Base-by-base conservation (phyloP, 306 rosid species). In the Castanea crenata region DNA sequence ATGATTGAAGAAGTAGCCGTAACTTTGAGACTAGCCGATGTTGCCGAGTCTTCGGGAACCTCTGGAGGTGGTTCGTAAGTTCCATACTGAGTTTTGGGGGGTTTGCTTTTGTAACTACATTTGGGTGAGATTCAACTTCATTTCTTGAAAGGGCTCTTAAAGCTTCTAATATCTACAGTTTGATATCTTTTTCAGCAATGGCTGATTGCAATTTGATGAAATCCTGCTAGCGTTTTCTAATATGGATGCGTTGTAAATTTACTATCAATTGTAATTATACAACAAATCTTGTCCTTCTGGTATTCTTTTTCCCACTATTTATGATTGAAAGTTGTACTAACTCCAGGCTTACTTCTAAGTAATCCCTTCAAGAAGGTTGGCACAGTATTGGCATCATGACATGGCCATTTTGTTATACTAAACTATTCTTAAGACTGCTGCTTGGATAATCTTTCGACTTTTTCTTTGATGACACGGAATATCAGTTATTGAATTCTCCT, bases 1-100 rank as follows among this genome's bases (percentile, higher is more conserved):
- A 87, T 80, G 94, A 86, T 92, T 64, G 96, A 94, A 78, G 86
- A 90, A 79, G 86, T 77, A n/a, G 89, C 89, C 1, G 57, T 78
- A 16, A 80, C 85, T n/a, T 83, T 86, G 82, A 89, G 90, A 79
- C 77, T 89, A 83, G 93, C 87, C 68, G 94, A 94, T 79, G 89
- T 86, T 63, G 98, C 97, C 32, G 94, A 86, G 87, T 89, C 94
- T 73, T 90, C 98, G 5, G 94, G 96, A 81, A 88, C 93, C 84
- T 92, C 88, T 84, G 94, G 81, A 67, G 75, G 76, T 76, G 81
- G 87, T 73, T 81, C 77, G 52, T 91, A 14, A 83, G 64, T 83
- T 73, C 78, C 69, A 19, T 68, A 74, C 69, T 72, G 51, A 76
- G 27, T 21, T 76, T 83, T 84, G 68, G 69, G 73, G 51, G 81